phyloP scores from a whole-genome alignment of 2,329 filamentous ascomycete species.

The Blastomyces emzantsi region DNA sequence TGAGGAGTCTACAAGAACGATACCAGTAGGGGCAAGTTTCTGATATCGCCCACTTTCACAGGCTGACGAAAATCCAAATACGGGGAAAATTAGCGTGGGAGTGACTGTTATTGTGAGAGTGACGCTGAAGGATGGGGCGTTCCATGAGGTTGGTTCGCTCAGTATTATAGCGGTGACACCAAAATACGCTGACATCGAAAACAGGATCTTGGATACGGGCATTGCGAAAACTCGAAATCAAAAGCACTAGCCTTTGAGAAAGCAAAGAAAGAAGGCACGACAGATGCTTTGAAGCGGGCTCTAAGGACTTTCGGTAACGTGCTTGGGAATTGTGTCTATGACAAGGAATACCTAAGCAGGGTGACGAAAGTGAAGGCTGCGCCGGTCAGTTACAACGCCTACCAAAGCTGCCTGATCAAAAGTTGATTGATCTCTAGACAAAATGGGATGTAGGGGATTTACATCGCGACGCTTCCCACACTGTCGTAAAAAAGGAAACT shows the following conservation, averaged over 20 bases:
- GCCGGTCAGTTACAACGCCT: constrained; percentile 39
- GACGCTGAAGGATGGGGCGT: constrained; percentile 87
- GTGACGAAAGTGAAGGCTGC: constrained; percentile 82
- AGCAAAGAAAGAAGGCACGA: constrained; percentile 96
- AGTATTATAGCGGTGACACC: background rate
- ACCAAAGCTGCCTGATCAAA: background rate
- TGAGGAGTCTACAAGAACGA: background rate
- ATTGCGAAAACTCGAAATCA: constrained; percentile 90
- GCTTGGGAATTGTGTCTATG: constrained; percentile 96
- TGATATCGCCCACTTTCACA: constrained; percentile 20
- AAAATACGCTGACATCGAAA: background rate
- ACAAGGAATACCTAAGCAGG: constrained; percentile 84
- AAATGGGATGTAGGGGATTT: constrained; percentile 73
- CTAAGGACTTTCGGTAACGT: constrained; percentile 91
- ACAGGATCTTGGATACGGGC: constrained; percentile 85
- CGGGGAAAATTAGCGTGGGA: constrained; percentile 71
- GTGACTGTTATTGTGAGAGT: constrained; percentile 86
- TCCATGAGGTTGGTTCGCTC: constrained; percentile 56
- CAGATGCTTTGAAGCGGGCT: constrained; percentile 83
- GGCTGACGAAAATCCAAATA: constrained; percentile 73
- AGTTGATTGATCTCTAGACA: constrained; percentile 29
- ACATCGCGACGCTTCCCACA: constrained; percentile 70
- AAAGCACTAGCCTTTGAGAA: constrained; percentile 97
- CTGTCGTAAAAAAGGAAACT: constrained; percentile 50
- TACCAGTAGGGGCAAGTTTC: background rate